These are phyloP conservation scores for Pseudocercospora fijiensis DNA, from an alignment of 2,329 filamentous ascomycete species.

Conservation along the genomic window DNA sequence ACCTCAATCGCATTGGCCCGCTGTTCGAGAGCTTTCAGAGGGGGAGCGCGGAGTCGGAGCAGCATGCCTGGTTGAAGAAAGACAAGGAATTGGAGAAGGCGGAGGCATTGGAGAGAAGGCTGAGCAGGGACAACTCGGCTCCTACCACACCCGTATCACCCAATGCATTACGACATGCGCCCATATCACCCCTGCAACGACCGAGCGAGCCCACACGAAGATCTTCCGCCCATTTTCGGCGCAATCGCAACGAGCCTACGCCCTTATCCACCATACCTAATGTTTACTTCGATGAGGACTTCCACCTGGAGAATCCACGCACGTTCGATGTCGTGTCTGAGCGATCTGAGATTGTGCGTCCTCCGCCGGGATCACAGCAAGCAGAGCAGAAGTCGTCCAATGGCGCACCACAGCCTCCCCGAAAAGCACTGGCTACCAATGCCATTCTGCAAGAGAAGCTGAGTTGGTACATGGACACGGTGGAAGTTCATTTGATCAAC, in stretches of 20 bases:
- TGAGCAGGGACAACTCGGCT: slow-evolving; percentile 39
- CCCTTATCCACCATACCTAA: slow-evolving; percentile 87
- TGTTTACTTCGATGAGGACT: slow-evolving; percentile 93
- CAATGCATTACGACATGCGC: slow-evolving; percentile 28
- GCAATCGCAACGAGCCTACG: slow-evolving; percentile 69
- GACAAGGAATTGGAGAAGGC: slow-evolving; percentile 47
- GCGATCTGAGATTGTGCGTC: slow-evolving; percentile 88
- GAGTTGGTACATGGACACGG: slow-evolving; percentile 99
- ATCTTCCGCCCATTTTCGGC: slow-evolving; percentile 54
- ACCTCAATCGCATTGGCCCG: slow-evolving; percentile 79
- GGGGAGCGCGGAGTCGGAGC: slow-evolving; percentile 73
- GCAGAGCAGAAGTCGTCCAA: slow-evolving; percentile 52
- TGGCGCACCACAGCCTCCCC: slow-evolving; percentile 55
- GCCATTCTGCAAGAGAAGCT: slow-evolving; percentile 97
- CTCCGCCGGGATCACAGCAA: slow-evolving; percentile 52
- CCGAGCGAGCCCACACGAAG: slow-evolving; percentile 51
- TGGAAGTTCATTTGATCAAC: slow-evolving; percentile 93
- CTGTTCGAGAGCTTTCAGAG: slow-evolving; percentile 87
- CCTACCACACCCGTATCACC: slow-evolving; percentile 44
- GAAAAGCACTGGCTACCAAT: slow-evolving; percentile 91
- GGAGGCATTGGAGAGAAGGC: slow-evolving; percentile 47
- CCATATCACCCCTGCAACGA: slow-evolving; percentile 47
- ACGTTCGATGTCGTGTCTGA: slow-evolving; percentile 97
- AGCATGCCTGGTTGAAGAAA: slow-evolving; percentile 48
- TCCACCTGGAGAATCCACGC: slow-evolving; percentile 91